A percentile compares a stretch with the other conserved stretches of the same genome.
phyloP scores from a whole-genome alignment of 2,329 filamentous ascomycete genomes.

The Fusarium sp. region DNA sequence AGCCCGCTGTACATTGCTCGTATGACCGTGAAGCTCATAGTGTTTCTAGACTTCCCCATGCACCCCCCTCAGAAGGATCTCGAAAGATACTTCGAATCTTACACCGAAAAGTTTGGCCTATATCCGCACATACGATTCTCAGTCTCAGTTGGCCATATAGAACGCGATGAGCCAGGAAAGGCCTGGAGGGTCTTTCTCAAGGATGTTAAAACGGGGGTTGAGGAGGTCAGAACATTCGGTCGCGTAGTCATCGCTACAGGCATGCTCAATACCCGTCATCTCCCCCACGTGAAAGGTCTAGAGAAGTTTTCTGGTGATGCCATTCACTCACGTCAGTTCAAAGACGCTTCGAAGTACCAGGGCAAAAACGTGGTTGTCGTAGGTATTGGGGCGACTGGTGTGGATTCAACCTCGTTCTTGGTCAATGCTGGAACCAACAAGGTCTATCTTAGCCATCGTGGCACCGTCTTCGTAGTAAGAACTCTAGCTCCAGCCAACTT shows the following conservation, averaged over 20 bases:
- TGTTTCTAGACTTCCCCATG: slow-evolving; percentile 24
- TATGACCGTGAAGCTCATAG: not conserved
- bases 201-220: slow-evolving; percentile 31
- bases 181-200: slow-evolving; percentile 44
- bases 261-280: slow-evolving; percentile 45
- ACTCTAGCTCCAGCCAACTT: too few relatives aligned
- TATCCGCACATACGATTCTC: slow-evolving; percentile 40
- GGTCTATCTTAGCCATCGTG: slow-evolving; percentile 54
- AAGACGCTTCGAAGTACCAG: slow-evolving; percentile 44
- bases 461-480: slow-evolving; percentile 40
- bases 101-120: slow-evolving; percentile 44
- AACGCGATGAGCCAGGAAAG: slow-evolving; percentile 36
- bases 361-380: slow-evolving; percentile 56
- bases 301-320: slow-evolving; percentile 51
- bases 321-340: slow-evolving; percentile 52
- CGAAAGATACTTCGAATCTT: slow-evolving; percentile 45
- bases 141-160: slow-evolving; percentile 37
- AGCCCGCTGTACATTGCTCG: not conserved
- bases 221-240: slow-evolving; percentile 42
- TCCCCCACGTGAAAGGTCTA: slow-evolving; percentile 48
- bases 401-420: slow-evolving; percentile 43
- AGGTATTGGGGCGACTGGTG: slow-evolving; percentile 52
- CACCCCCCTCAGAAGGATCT: slow-evolving; percentile 42
- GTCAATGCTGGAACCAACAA: slow-evolving; percentile 45
- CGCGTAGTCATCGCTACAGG: slow-evolving; percentile 49